Evolutionary conservation across 176 grass and related monocot species (phyloP).

Genomic region (Neostapfia colusana): DNA sequence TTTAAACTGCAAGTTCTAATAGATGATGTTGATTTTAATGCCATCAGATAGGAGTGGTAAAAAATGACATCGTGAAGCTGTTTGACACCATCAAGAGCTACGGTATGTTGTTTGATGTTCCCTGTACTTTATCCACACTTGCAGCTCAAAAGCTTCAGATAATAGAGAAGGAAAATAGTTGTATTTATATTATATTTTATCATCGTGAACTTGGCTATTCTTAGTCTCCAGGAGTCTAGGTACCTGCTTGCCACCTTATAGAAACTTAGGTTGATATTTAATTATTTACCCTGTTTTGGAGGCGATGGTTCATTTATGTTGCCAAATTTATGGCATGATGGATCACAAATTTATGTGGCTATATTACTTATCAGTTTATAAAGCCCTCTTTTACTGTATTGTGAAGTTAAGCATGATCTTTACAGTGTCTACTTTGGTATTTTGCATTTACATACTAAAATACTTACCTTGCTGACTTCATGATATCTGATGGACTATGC

Average conservation of each 20-base stretch:
- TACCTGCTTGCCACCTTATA: background rate
- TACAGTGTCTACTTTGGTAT: background rate
- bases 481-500: conserved; percentile 12
- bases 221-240: background rate
- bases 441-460: background rate
- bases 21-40: conserved; percentile 25
- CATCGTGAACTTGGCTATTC: background rate
- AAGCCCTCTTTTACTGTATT: background rate
- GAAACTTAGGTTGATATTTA: background rate
- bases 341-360: background rate
- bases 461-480: conserved; percentile 2
- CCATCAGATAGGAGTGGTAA: conserved; percentile 75
- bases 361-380: background rate
- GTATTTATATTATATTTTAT: background rate
- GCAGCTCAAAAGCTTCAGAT: background rate
- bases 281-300: background rate
- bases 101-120: conserved; percentile 46
- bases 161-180: background rate
- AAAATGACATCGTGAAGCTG: conserved; percentile 87
- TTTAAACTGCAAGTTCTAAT: background rate
- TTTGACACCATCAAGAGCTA: conserved; percentile 89
- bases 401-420: background rate
- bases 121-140: conserved; percentile 21
- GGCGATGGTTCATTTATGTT: background rate
- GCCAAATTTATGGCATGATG: background rate